A percentile compares a stretch with the other conserved stretches of the same genome.
phyloP scores from a whole-genome alignment of 106 monocot genomes.

The Xerophyta viscosa region DNA sequence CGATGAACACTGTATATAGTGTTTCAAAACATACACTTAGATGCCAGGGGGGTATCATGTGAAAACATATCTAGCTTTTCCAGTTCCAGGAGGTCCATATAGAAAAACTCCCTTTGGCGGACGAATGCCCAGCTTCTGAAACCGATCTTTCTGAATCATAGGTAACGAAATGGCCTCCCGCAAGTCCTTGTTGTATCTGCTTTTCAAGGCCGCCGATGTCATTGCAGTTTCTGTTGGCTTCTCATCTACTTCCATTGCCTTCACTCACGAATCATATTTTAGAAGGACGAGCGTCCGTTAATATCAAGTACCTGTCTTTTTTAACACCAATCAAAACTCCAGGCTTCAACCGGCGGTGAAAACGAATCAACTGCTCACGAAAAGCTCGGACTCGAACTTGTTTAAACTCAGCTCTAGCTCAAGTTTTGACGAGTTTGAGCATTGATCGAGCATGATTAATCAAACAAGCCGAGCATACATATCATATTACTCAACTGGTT shows the following conservation, averaged over 20 bases:
- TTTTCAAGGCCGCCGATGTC: conserved; percentile 96
- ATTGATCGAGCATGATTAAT: too few species aligned
- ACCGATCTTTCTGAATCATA: conserved; percentile 91
- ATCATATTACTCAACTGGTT: too few species aligned
- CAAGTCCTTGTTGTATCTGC: conserved; percentile 66
- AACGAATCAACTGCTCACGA: too few species aligned
- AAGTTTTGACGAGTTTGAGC: too few species aligned
- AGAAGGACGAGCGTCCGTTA: conserved; percentile 93
- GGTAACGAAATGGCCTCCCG: conserved; percentile 95
- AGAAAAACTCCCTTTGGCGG: conserved; percentile 95
- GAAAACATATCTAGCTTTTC: too few species aligned
- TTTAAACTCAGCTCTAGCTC: too few species aligned
- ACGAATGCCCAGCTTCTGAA: conserved; percentile 84
- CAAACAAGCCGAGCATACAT: too few species aligned
- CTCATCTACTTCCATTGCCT: conserved; percentile 97
- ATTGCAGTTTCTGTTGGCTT: conserved; percentile 94
- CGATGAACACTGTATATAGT: too few species aligned
- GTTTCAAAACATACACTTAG: too few species aligned
- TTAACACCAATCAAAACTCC: conserved; percentile 93
- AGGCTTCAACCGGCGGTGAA: conserved; percentile 80
- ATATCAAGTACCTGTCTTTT: conserved; percentile 85
- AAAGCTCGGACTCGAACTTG: too few species aligned
- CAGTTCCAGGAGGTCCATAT: conserved; percentile 95
- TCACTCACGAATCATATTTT: conserved; percentile 92
- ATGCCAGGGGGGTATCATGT: too few species aligned